Percentiles rank a stretch among this genome's conserved stretches.
These are phyloP conservation scores for Cercospora sp. DNA, from an alignment of 2,329 filamentous ascomycete species.

Conservation along the genomic window DNA sequence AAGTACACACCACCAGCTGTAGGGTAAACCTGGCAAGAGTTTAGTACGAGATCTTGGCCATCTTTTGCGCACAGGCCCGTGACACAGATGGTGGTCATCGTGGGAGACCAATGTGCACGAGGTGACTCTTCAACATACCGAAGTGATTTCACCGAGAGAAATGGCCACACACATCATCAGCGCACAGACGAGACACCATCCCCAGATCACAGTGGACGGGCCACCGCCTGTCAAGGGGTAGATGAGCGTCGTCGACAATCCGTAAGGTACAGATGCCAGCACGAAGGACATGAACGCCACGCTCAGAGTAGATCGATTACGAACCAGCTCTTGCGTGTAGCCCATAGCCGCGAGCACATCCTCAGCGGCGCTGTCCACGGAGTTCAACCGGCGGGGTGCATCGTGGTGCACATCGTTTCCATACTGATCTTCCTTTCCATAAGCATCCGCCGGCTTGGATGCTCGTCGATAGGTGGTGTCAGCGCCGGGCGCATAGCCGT, in stretches of 20 bases:
- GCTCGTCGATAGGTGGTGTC: constrained; percentile 15
- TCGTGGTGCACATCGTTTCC: constrained; percentile 11
- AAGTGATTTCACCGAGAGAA: constrained; percentile 72
- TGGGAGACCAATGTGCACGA: not conserved
- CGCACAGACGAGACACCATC: constrained; percentile 66
- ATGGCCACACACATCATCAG: constrained; percentile 71
- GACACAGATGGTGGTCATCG: not conserved
- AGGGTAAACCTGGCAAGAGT: constrained; percentile 44
- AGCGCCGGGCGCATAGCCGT: constrained; percentile 14
- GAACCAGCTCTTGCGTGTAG: constrained; percentile 64
- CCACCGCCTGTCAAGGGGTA: constrained; percentile 68
- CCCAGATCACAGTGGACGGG: constrained; percentile 70
- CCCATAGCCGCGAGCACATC: constrained; percentile 64
- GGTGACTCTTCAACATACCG: constrained; percentile 40
- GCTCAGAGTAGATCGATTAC: constrained; percentile 66
- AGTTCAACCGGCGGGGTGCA: constrained; percentile 16
- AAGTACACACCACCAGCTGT: constrained; percentile 71
- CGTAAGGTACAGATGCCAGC: constrained; percentile 72
- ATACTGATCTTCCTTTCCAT: constrained; percentile 11
- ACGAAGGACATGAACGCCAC: constrained; percentile 77
- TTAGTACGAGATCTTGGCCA: constrained; percentile 16
- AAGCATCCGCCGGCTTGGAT: constrained; percentile 16
- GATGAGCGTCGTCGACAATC: constrained; percentile 67
- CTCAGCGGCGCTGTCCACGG: constrained; percentile 52
- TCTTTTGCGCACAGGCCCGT: not conserved